These are phyloP conservation scores for Dittrichia graveolens DNA, from an alignment of 129 eudicot genomes.

Conservation along the genomic window DNA sequence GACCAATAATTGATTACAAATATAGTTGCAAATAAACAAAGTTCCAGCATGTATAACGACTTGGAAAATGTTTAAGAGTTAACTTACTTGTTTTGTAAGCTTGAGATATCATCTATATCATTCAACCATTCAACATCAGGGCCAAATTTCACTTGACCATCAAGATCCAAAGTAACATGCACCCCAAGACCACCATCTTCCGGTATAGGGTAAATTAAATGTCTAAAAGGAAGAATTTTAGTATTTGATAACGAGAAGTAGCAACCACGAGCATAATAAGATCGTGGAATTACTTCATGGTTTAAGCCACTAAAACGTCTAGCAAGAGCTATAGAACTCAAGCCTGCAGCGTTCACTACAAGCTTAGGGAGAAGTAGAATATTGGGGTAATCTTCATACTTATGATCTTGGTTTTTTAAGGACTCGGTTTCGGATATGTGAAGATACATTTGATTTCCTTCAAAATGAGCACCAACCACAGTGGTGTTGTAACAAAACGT, in stretches of 20 bases:
- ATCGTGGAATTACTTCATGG: constrained; percentile 42
- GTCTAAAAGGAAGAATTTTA: constrained; percentile 65
- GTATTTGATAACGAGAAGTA: constrained; percentile 66
- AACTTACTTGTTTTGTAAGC: constrained; percentile 71
- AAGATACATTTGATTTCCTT: constrained; percentile 55
- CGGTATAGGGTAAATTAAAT: constrained; percentile 85
- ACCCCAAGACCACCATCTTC: constrained; percentile 96
- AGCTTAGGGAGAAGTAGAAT: constrained; percentile 63
- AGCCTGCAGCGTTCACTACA: constrained; percentile 86
- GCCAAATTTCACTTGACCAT: constrained; percentile 86
- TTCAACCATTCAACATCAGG: constrained; percentile 90
- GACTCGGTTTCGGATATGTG: constrained; percentile 59
- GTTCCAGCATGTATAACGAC: no score
- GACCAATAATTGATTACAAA: no score
- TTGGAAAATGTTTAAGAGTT: not conserved
- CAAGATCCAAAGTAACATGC: constrained; percentile 87
- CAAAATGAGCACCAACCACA: constrained; percentile 66
- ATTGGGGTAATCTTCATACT: constrained; percentile 51
- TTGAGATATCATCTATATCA: constrained; percentile 56
- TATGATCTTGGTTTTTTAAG: constrained; percentile 40
- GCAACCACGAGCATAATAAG: constrained; percentile 82
- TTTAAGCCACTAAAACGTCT: constrained; percentile 55
- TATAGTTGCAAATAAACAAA: no score
- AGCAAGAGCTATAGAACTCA: constrained; percentile 72
- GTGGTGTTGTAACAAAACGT: constrained; percentile 69